Base-by-base conservation (phyloP, 169 alveolate genomes). In the Besnoitia besnoiti region DNA sequence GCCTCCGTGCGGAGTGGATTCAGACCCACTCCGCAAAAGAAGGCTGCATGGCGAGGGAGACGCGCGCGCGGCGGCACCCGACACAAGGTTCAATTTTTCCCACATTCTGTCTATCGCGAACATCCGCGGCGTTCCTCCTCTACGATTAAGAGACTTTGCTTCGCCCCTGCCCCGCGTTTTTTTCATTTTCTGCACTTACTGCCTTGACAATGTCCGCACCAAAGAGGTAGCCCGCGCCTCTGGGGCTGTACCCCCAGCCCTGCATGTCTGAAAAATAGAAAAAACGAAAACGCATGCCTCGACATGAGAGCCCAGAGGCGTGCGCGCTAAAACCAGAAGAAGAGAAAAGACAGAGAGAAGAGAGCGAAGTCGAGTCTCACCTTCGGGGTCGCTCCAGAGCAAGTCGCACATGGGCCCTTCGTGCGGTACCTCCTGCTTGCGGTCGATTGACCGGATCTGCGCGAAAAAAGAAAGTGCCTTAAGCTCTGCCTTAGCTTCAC, bases 321-420 rank as follows among this genome's bases (percentile, higher is more conserved):
- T 1, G 27, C 7, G 67, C 12, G 67, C 24, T 10, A n/a, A 55
- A 55, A 55, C 67, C 24, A 55, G 27, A 55, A 3, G n/a, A 5
- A n/a, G 67, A 8, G 67, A n/a, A 55, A n/a, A 55, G 30, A 19
- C 67, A 3, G 82, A 62, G 47, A 93, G 94, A 89, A 89, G 85
- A 24, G 30, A 55, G 33, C 1, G 27, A 55, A 55, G 24, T 19
- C 4, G 3, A 16, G 47, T 94, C 95, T 62, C 96, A 96, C 97
- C 99, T 80, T 98, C 99, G 40, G 99, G 99, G 90, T 99, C 99
- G 39, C 99, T 96, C 99, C 99, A 99, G 93, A 99, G 93, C 89
- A 99, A 96, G 95, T 99, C 99, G 90, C 99, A 98, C 99, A 99
- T 99, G 0, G 99, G 98, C 8, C 99, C 99, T 89, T 98, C 99